Conservation (phyloP, 2,329 filamentous ascomycete genomes). For the Teratosphaeria destructans region DNA sequence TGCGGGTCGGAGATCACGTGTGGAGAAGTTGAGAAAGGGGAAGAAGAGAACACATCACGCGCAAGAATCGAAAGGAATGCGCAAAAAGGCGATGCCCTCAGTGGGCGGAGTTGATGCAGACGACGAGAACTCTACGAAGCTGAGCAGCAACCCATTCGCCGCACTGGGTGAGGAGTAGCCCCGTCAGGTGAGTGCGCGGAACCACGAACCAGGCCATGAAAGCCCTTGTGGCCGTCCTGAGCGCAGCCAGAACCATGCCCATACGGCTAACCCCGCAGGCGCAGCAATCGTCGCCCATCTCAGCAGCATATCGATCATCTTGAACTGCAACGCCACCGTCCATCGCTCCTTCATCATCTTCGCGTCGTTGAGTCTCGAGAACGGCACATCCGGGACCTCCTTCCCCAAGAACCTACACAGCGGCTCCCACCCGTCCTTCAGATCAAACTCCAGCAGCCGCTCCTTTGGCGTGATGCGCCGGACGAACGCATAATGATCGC, state of each 20-base stretch:
- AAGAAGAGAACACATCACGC: neutral
- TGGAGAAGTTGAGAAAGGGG: neutral
- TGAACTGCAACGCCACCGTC: neutral
- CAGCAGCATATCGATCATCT: neutral
- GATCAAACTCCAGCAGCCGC: constrained; percentile 22
- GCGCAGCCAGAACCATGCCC: neutral
- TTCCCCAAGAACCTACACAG: constrained; percentile 34
- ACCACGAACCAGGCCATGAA: neutral
- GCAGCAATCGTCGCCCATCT: neutral
- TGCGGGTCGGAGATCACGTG: neutral
- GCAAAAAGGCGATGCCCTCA: constrained; percentile 10
- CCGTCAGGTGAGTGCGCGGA: neutral
- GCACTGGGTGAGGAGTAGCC: constrained; percentile 1
- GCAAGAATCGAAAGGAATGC: constrained; percentile 30
- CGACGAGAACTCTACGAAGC: constrained; percentile 43
- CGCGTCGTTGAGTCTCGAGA: neutral
- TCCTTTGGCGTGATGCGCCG: constrained; percentile 14
- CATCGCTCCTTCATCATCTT: neutral
- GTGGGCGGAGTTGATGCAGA: constrained; percentile 28
- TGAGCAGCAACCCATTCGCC: constrained; percentile 24
- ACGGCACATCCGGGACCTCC: constrained; percentile 18
- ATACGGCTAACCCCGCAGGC: neutral
- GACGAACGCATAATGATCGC: constrained; percentile 6
- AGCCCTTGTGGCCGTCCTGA: neutral
- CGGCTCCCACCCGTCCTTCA: constrained; percentile 29